Conservation (phyloP, 768 basidiomycete genomes). For the Fistulinella prunicolor region DNA sequence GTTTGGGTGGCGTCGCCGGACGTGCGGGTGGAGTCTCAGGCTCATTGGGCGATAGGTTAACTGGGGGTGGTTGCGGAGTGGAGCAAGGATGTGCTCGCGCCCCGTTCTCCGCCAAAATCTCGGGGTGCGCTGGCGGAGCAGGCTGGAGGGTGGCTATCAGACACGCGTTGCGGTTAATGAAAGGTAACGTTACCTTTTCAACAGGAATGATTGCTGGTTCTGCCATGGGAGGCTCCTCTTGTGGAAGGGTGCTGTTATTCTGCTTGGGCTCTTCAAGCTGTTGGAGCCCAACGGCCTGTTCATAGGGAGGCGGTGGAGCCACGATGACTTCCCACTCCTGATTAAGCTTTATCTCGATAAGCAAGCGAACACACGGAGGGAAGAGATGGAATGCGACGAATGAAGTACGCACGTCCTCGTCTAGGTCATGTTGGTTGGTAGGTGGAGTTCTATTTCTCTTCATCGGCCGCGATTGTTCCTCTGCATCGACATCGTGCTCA, state of each 20-base stretch:
- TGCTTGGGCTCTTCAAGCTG: constrained; percentile 10
- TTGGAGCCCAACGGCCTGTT: constrained; percentile 15
- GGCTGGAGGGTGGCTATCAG: constrained; percentile 15
- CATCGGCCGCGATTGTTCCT: constrained; percentile 25
- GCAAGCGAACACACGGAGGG: constrained; percentile 8
- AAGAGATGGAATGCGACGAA: background rate
- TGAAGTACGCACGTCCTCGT: constrained; percentile 26
- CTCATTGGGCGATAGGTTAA: constrained; percentile 4
- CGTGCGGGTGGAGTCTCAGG: constrained; percentile 7
- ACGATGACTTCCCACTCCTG: constrained; percentile 35
- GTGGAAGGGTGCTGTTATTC: constrained; percentile 7
- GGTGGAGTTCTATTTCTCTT: constrained; percentile 45
- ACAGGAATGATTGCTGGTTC: constrained; percentile 4
- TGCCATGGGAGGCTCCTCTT: background rate
- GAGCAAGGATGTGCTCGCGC: constrained; percentile 6
- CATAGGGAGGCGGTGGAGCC: constrained; percentile 28
- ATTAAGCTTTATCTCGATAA: constrained; percentile 20
- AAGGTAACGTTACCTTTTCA: constrained; percentile 15
- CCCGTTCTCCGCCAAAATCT: constrained; percentile 9
- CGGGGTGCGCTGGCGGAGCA: background rate
- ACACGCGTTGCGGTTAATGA: background rate
- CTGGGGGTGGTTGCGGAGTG: constrained; percentile 10
- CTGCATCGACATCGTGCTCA: constrained; percentile 29
- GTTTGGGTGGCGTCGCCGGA: constrained; percentile 15
- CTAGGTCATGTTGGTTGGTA: constrained; percentile 24